Base-by-base conservation (phyloP, 106 monocot species). In the Acanthochlamys bracteata region DNA sequence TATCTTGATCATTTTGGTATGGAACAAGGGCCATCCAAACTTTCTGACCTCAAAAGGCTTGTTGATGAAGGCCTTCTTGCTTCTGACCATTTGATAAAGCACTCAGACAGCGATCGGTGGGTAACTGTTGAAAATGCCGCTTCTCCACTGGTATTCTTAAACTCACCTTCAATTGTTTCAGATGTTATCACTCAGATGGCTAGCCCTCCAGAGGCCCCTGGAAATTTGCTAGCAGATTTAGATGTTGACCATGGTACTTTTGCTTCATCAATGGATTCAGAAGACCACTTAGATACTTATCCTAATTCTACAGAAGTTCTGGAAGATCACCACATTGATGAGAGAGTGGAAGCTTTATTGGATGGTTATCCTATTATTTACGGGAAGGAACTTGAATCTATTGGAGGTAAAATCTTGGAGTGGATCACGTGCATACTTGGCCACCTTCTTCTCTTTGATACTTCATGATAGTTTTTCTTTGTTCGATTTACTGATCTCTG, bases 11-110 rank as follows among this genome's bases (percentile, higher is more conserved):
- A 89, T 69, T 83, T 73, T 71, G 98, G 98, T 57, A 53, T 77
- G 9, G 98, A 99, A 57, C 84, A 73, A 61, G 98, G 98, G 41
- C 92, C 98, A 7, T 88, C 98, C 63, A 89, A 66, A 59, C 75
- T 99, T 60, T 69, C 40, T 64, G 85, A 89, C 42, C 81, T 99
- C 20, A 92, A 82, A 68, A 76, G 55, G 73, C 79, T 92, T 41
- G 82, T 99, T 41, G 81, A 99, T 57, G 85, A 79, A 62, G 98
- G 98, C 25, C 25, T 72, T 20, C 79, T 99, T 67, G 79, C 66
- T 69, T 81, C 92, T 63, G 98, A 99, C 83, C 98, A 99, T 78
- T 72, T 99, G 68, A 92, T 99, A 73, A 99, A 99, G 73, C 98
- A 99, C 64, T 77, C 71, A 24, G 88, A 89, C 9, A 89, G 77